Evolutionary conservation across 257 asterid genomes (phyloP).

Genomic region (Capsicum rhomboideum): DNA sequence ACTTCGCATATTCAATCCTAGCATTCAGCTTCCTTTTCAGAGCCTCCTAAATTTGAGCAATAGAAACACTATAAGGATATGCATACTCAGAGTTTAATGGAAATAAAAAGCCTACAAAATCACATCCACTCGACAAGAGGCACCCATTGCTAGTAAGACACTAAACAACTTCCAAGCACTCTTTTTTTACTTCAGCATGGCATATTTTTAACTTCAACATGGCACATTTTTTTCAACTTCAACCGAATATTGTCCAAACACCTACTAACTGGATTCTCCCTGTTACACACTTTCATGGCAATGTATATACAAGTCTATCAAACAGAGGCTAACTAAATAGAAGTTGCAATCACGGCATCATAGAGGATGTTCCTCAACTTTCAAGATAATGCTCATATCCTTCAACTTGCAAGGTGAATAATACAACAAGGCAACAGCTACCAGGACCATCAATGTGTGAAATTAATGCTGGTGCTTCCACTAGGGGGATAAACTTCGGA

Average conservation of each 20-base stretch:
- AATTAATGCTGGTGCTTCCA: neutral
- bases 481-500: neutral
- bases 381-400: neutral
- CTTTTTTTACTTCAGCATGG: neutral
- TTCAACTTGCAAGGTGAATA: neutral
- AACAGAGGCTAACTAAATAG: neutral
- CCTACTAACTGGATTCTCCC: neutral
- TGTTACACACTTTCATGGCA: neutral
- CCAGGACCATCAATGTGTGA: neutral
- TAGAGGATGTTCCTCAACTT: neutral
- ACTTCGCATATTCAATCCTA: conserved; percentile 78
- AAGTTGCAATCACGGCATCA: neutral
- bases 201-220: neutral
- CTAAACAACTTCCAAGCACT: neutral
- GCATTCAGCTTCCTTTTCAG: conserved; percentile 65
- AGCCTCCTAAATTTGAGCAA: conserved; percentile 51
- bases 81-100: neutral
- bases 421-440: neutral
- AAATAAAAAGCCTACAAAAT: neutral
- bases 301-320: neutral
- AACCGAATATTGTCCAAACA: neutral
- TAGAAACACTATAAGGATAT: neutral
- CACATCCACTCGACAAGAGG: neutral
- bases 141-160: neutral
- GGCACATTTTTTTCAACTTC: neutral